Base-by-base conservation (phyloP, 495 filamentous ascomycete species). In the Elasticomyces elasticus region DNA sequence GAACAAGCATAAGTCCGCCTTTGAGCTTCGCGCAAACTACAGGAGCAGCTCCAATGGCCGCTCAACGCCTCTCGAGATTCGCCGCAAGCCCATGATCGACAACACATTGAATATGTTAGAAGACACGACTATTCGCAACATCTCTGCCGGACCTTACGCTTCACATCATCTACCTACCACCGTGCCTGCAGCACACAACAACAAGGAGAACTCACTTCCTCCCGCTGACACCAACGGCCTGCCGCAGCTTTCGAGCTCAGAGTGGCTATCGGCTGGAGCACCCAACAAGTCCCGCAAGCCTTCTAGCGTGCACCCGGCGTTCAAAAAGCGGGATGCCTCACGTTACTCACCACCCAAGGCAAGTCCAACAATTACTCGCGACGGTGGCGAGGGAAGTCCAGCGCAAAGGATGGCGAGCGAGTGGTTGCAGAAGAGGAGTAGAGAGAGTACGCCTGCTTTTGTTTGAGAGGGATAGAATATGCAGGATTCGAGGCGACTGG, bases 351-450 rank as follows among this genome's bases (percentile, higher is more conserved):
- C 48, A 23, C 12, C 40, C 2, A 53, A 41, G 43, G 30, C 2
- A 40, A n/a, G n/a, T n/a, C n/a, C n/a, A n/a, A 31, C 25, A 27
- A 49, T 19, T 30, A 9, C 35, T 28, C 24, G 20, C 20, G 22
- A 30, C n/a, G 20, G 15, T 31, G 22, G 41, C 27, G 46, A 54
- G 23, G 54, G 25, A 17, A 64, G 55, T 49, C 59, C 66, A 9
- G 66, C 64, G 22, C 62, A 65, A 37, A 61, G 64, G 25, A 44
- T 68, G 57, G 66, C 60, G 38, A 64, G 61, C 12, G 47, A 55
- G 11, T 66, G 64, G 49, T 51, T 68, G 37, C 56, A 57, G 25
- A 61, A 60, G 60, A 52, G 60, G 49, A 58, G 46, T 22, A 35
- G 42, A 25, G 55, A 54, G 49, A 47, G 40, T 43, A 58, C 49